Evolutionary conservation across 768 basidiomycete genomes (phyloP).

Genomic region (Pluteus cervinus): DNA sequence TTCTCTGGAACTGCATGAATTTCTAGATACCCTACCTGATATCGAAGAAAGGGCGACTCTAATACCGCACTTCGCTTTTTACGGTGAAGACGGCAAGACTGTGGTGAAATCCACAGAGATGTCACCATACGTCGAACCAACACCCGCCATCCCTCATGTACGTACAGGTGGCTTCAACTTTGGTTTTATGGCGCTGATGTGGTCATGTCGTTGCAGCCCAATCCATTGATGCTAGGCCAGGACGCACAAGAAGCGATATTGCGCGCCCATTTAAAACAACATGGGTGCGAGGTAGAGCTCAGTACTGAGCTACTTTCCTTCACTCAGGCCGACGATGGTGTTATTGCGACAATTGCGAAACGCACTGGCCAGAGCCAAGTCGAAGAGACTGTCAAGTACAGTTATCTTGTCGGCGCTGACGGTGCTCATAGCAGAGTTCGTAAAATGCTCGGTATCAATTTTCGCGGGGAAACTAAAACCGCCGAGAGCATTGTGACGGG

Average conservation of each 20-base stretch:
- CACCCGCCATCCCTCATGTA: constrained; percentile 14
- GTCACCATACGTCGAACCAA: constrained; percentile 9
- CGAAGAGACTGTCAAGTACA: constrained; percentile 22
- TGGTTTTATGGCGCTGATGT: neutral
- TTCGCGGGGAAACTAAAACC: constrained; percentile 32
- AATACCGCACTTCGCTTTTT: no score
- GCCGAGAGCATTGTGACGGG: constrained; percentile 31
- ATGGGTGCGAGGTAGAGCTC: constrained; percentile 32
- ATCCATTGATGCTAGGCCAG: constrained; percentile 28
- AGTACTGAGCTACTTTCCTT: constrained; percentile 40
- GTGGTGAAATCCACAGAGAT: no score
- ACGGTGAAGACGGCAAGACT: no score
- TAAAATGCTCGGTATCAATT: constrained; percentile 31
- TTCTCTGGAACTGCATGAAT: constrained; percentile 16
- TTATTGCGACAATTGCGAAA: constrained; percentile 29
- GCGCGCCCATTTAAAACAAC: constrained; percentile 24
- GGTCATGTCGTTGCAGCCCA: constrained; percentile 15
- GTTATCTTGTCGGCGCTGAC: constrained; percentile 39
- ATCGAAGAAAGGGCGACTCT: constrained; percentile 5
- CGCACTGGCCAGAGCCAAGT: constrained; percentile 11
- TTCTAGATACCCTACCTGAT: constrained; percentile 16
- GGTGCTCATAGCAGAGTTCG: constrained; percentile 38
- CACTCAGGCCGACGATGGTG: constrained; percentile 26
- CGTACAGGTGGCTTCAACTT: neutral
- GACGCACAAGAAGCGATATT: constrained; percentile 31